These are phyloP conservation scores for Aurinia saxatilis DNA, from an alignment of 345 rosid species.

Conservation along the genomic window DNA sequence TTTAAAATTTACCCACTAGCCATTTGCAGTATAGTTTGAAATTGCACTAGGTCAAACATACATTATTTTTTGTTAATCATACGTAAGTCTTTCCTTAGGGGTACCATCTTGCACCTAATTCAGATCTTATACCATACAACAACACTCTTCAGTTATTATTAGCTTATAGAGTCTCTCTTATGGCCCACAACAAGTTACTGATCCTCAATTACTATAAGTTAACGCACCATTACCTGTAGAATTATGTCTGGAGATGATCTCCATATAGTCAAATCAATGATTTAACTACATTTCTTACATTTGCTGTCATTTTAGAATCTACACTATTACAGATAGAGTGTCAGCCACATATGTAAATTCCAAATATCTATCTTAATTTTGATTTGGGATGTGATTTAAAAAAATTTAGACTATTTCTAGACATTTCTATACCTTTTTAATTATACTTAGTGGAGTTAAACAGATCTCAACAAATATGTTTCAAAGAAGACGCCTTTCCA, in stretches of 20 bases:
- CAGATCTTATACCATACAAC: too few relatives aligned
- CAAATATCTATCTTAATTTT: background rate
- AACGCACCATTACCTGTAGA: background rate
- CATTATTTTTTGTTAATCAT: too few relatives aligned
- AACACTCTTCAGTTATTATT: too few relatives aligned
- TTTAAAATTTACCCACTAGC: too few relatives aligned
- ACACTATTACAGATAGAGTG: background rate
- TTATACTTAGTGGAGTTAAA: background rate
- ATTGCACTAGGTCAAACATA: background rate
- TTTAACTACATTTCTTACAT: too few relatives aligned
- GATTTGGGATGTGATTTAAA: background rate
- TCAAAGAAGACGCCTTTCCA: slow-evolving; percentile 6
- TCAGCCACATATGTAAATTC: background rate
- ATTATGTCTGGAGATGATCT: too few relatives aligned
- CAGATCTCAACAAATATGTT: background rate
- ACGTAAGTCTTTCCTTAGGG: too few relatives aligned
- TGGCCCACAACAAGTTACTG: too few relatives aligned
- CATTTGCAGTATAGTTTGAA: background rate
- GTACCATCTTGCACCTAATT: too few relatives aligned
- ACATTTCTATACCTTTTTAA: background rate
- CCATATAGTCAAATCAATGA: too few relatives aligned
- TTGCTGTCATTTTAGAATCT: background rate
- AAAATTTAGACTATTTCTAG: background rate
- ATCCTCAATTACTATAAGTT: background rate
- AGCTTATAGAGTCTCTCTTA: too few relatives aligned